phyloP scores from a whole-genome alignment of 2,329 filamentous ascomycete genomes.

The Didymella pinodella region DNA sequence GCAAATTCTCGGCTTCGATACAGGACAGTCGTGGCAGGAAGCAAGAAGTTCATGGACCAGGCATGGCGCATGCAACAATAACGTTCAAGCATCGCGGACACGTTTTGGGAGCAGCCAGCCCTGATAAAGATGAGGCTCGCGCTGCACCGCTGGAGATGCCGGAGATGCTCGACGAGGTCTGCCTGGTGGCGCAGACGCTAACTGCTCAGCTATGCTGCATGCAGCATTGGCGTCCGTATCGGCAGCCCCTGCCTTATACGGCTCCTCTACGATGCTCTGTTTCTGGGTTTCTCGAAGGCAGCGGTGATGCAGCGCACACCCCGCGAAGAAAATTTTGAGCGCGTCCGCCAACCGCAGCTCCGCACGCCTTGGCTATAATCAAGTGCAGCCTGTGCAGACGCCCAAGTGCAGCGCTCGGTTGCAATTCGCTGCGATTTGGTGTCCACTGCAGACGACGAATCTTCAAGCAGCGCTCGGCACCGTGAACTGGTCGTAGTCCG shows the following conservation, averaged over 20 bases:
- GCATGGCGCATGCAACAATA: background rate
- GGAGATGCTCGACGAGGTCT: slow-evolving; percentile 38
- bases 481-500: slow-evolving; percentile 34
- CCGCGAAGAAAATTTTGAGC: slow-evolving; percentile 41
- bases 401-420: slow-evolving; percentile 26
- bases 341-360: slow-evolving; percentile 29
- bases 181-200: slow-evolving; percentile 36
- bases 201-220: slow-evolving; percentile 14
- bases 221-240: slow-evolving; percentile 26
- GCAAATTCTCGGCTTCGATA: slow-evolving; percentile 13
- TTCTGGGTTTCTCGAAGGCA: slow-evolving; percentile 18
- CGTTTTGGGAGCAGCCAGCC: slow-evolving; percentile 15
- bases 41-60: slow-evolving; percentile 20
- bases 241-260: slow-evolving; percentile 30
- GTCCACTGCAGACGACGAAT: slow-evolving; percentile 27
- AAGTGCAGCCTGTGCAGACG: slow-evolving; percentile 18
- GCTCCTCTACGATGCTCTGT: slow-evolving; percentile 26
- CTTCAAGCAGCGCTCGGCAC: slow-evolving; percentile 33
- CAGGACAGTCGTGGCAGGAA: slow-evolving; percentile 1
- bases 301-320: slow-evolving; percentile 29
- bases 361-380: slow-evolving; percentile 32
- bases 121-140: slow-evolving; percentile 26
- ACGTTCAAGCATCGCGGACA: slow-evolving; percentile 6
- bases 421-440: slow-evolving; percentile 31
- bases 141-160: slow-evolving; percentile 41